Conservation (phyloP, 495 filamentous ascomycete genomes). For the Penicillium simplicissimum region DNA sequence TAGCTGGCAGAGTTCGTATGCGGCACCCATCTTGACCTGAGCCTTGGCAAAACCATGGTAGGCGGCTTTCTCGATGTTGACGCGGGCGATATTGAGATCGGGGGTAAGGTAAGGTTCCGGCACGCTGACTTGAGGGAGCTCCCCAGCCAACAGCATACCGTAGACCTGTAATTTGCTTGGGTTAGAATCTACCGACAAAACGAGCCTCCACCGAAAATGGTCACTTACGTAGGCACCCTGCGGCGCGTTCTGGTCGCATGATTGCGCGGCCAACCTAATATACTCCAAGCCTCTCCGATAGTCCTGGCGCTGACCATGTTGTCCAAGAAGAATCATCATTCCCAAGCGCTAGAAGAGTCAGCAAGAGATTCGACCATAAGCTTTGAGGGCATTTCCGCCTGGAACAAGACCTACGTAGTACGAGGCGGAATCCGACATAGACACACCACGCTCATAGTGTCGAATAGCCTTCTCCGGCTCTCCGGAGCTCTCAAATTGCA, state of each 20-base stretch:
- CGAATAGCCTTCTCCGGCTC: constrained; percentile 86
- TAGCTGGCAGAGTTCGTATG: constrained; percentile 90
- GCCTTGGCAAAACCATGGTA: constrained; percentile 97
- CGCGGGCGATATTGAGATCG: constrained; percentile 71
- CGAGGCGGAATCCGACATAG: constrained; percentile 83
- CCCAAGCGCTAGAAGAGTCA: constrained; percentile 64
- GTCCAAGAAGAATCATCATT: constrained; percentile 96
- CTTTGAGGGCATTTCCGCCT: not conserved
- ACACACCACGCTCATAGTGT: constrained; percentile 81
- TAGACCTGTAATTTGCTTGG: constrained; percentile 58
- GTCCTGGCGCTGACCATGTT: constrained; percentile 85
- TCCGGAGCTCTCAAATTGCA: constrained; percentile 94
- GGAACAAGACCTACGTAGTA: constrained; percentile 62
- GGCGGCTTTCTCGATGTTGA: constrained; percentile 95
- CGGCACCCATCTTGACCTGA: constrained; percentile 94
- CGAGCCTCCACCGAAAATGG: not conserved
- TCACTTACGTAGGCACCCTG: constrained; percentile 83
- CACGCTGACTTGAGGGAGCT: constrained; percentile 83
- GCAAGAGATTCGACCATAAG: not conserved
- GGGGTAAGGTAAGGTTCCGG: constrained; percentile 72
- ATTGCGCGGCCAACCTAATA: constrained; percentile 78
- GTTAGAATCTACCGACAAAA: not conserved
- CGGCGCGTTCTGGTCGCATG: constrained; percentile 94
- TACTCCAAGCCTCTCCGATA: constrained; percentile 75
- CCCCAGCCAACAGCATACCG: constrained; percentile 89